Conservation (phyloP, 495 filamentous ascomycete genomes). For the Cercophora samala region DNA sequence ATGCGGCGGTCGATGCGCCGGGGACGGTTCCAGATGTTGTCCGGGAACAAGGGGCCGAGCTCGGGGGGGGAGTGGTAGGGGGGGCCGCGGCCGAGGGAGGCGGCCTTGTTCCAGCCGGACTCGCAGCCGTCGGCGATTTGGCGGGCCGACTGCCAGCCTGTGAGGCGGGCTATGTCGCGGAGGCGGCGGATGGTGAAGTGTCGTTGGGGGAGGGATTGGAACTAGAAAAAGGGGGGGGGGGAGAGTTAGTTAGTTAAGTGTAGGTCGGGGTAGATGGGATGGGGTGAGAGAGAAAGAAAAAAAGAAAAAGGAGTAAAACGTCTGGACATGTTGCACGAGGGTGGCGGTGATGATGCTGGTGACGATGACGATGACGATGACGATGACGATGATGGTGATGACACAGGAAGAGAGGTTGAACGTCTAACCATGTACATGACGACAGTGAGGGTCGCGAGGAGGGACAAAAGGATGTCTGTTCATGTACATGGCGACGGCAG, state of each 20-base stretch:
- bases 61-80: constrained; percentile 58
- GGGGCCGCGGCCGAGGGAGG: constrained; percentile 68
- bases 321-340: too few relatives aligned
- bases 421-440: not conserved
- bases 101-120: constrained; percentile 71
- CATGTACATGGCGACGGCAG: not conserved
- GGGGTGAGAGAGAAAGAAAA: not conserved
- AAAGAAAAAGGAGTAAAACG: too few relatives aligned
- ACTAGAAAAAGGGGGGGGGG: too few relatives aligned
- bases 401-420: not conserved
- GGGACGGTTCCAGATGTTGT: constrained; percentile 41
- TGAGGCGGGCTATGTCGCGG: constrained; percentile 70
- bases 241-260: too few relatives aligned
- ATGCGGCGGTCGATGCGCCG: constrained; percentile 43
- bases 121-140: constrained; percentile 83
- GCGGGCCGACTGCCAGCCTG: constrained; percentile 79
- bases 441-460: not conserved
- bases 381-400: not conserved
- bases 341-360: not conserved
- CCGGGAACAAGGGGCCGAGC: constrained; percentile 31
- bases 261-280: not conserved
- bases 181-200: constrained; percentile 71
- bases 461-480: not conserved
- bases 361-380: not conserved
- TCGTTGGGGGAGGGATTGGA: constrained; percentile 65